Evolutionary conservation across 805 yeast species (phyloP).

Genomic region (Candida taoyuanica): DNA sequence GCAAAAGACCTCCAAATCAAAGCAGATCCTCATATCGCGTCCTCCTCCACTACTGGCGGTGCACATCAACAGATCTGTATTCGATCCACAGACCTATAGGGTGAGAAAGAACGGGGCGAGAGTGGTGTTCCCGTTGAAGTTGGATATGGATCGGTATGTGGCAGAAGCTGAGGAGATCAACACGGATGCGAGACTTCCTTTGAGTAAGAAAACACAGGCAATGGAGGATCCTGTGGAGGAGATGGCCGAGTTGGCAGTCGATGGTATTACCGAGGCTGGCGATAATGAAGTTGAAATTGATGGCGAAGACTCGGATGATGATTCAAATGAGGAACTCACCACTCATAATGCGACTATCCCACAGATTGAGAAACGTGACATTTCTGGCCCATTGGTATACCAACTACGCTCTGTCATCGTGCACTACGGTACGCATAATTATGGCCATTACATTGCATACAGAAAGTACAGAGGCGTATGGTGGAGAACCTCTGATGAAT

Average conservation of each 20-base stretch:
- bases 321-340: conserved; percentile 7
- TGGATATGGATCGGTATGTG: conserved; percentile 66
- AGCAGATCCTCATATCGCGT: conserved; percentile 73
- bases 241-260: not conserved
- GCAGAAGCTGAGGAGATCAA: conserved; percentile 68
- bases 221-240: conserved; percentile 1
- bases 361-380: conserved; percentile 14
- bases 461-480: conserved; percentile 78
- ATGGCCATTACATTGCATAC: conserved; percentile 94
- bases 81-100: conserved; percentile 80
- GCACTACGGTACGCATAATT: conserved; percentile 94
- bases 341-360: no score
- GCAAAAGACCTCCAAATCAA: conserved; percentile 73
- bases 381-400: conserved; percentile 49
- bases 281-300: conserved; percentile 3
- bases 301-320: conserved; percentile 8
- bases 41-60: conserved; percentile 81
- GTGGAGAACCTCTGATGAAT: conserved; percentile 96
- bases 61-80: conserved; percentile 90
- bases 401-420: conserved; percentile 80
- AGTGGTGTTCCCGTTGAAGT: conserved; percentile 66
- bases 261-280: conserved; percentile 6
- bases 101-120: conserved; percentile 80
- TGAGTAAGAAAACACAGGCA: conserved; percentile 45
- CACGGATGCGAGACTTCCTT: conserved; percentile 72